Base-by-base conservation (phyloP, 2,329 filamentous ascomycete genomes). In the Colletotrichum tanaceti region DNA sequence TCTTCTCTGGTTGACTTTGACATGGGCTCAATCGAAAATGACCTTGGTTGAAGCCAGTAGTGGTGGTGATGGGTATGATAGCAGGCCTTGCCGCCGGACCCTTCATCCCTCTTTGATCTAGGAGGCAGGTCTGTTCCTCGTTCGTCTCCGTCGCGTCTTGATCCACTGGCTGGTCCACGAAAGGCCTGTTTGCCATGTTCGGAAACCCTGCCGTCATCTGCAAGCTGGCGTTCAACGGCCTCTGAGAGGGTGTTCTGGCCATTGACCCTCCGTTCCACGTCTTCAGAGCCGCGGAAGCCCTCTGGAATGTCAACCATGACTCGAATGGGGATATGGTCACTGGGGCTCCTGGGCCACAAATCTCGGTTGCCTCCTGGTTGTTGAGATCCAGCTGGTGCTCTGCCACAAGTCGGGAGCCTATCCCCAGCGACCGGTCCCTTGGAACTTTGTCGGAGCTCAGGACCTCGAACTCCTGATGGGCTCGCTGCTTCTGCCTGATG, bases 1-100 rank as follows among this genome's bases (percentile, higher is more conserved):
- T 57, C 16, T 22, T 68, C 35, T 52, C 16, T 54, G 2, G 43
- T 41, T n/a, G 49, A 14, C 24, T 28, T 39, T n/a, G 55, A 10
- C n/a, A 65, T 49, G 46, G 55, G 49, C 28, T 68, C 66, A 18
- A 44, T 38, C 14, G 44, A 43, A 32, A 41, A 68, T 2, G 55
- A 55, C 22, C 66, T 75, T 44, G 81, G 78, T 65, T 79, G 79
- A 71, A 84, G 70, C 87, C 87, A 89, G 80, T 89, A 89, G 78
- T 89, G 87, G 75, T 89, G 87, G 73, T 89, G 86, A 73, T 89
- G 87, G 71, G 84, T 87, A 75, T 89, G 87, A 66, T 87, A 72
- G 73, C 86, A 87, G 71, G 85, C 73, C 70, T 73, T 44, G 22
- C 71, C 72, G 58, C 72, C 49, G 20, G 16, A 24, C n/a, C 13